phyloP scores from a whole-genome alignment of 768 basidiomycete species.

The Psilocybe subaeruginosa region DNA sequence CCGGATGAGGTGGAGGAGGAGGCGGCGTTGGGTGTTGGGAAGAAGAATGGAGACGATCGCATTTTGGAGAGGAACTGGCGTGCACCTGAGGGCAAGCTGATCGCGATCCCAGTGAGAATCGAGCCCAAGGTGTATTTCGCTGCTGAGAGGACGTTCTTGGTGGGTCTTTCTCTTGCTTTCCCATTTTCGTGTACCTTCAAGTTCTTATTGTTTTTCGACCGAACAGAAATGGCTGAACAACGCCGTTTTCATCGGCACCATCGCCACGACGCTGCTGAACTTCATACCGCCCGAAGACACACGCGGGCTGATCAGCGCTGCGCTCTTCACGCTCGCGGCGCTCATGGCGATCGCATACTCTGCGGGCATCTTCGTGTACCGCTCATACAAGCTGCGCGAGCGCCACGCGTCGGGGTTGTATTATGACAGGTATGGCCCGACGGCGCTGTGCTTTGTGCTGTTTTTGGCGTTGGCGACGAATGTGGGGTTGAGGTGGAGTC shows the following conservation, averaged over 20 bases:
- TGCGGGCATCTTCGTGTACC: conserved; percentile 78
- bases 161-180: conserved; percentile 38
- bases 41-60: conserved; percentile 46
- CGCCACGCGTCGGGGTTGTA: conserved; percentile 81
- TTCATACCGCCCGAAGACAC: conserved; percentile 76
- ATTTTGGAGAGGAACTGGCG: conserved; percentile 68
- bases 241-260: conserved; percentile 84
- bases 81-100: conserved; percentile 86
- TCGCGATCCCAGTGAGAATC: conserved; percentile 92
- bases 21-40: conserved; percentile 30
- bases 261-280: conserved; percentile 89
- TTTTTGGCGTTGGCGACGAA: conserved; percentile 75
- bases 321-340: conserved; percentile 88
- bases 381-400: conserved; percentile 67
- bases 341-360: conserved; percentile 88
- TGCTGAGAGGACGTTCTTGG: conserved; percentile 91
- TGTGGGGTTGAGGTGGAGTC: conserved; percentile 65
- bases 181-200: not conserved
- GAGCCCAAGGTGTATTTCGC: conserved; percentile 99
- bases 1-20: conserved; percentile 46
- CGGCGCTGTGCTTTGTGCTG: conserved; percentile 69
- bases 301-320: conserved; percentile 83
- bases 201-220: not conserved
- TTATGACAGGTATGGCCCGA: conserved; percentile 90
- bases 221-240: conserved; percentile 87